Evolutionary conservation across 306 rosid species (phyloP).

Genomic region (Abrus pulchellus): DNA sequence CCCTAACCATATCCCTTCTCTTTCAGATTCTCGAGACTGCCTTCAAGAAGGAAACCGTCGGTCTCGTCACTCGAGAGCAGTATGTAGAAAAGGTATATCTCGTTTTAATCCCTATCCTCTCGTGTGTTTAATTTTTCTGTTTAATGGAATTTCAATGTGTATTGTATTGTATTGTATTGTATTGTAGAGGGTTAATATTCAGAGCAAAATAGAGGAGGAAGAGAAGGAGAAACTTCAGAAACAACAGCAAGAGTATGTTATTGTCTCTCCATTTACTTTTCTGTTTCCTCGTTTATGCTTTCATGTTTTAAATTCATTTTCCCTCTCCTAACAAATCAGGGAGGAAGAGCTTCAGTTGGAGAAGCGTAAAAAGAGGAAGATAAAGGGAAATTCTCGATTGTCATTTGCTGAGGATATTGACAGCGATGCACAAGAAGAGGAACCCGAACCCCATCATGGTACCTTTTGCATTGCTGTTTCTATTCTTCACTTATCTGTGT

Average conservation of each 20-base stretch:
- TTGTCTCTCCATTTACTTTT: background rate
- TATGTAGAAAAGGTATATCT: conserved; percentile 89
- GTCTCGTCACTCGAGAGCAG: conserved; percentile 91
- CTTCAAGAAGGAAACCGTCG: conserved; percentile 96
- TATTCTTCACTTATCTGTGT: background rate
- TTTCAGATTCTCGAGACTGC: conserved; percentile 97
- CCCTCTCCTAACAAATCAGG: conserved; percentile 47
- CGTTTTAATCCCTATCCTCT: background rate
- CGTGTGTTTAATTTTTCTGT: background rate
- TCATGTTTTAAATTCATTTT: background rate
- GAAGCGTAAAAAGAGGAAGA: conserved; percentile 91
- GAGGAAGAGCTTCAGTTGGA: conserved; percentile 89
- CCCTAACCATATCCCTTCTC: background rate
- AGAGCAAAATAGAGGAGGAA: conserved; percentile 94
- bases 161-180: conserved; percentile 45
- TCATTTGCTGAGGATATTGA: conserved; percentile 91
- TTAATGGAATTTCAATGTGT: conserved; percentile 25
- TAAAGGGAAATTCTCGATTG: conserved; percentile 81
- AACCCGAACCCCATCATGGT: conserved; percentile 62
- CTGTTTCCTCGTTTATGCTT: background rate
- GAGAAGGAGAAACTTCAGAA: conserved; percentile 98
- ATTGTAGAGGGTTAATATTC: conserved; percentile 84
- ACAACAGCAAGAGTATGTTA: conserved; percentile 83
- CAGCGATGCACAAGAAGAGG: conserved; percentile 82
- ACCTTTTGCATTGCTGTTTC: conserved; percentile 23